phyloP scores from a whole-genome alignment of 176 grass and related monocot species.

The Paspalum notatum region DNA sequence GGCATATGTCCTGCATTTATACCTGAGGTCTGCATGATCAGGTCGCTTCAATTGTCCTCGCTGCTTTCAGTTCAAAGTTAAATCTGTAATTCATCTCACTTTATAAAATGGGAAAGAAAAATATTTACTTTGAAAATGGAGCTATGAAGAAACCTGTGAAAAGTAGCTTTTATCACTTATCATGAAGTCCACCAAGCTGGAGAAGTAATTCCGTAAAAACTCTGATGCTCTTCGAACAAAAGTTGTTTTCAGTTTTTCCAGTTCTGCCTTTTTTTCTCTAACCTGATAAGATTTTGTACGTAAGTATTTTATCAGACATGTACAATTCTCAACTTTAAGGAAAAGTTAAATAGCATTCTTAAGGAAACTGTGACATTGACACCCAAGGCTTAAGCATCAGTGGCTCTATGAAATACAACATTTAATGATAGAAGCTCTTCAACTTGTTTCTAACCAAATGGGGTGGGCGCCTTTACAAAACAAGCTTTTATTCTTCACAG shows the following conservation, averaged over 20 bases:
- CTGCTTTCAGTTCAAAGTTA: slow-evolving; percentile 61
- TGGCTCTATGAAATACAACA: slow-evolving; percentile 5
- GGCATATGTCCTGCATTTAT: slow-evolving; percentile 98
- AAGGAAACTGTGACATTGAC: neutral
- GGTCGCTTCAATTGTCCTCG: slow-evolving; percentile 93
- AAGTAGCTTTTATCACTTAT: slow-evolving; percentile 99
- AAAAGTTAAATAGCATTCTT: slow-evolving; percentile 19
- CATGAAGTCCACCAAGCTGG: slow-evolving; percentile 98
- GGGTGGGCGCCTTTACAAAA: slow-evolving; percentile 9
- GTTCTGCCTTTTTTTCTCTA: slow-evolving; percentile 74
- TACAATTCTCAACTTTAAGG: slow-evolving; percentile 15
- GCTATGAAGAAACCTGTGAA: slow-evolving; percentile 71
- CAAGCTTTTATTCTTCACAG: slow-evolving; percentile 6
- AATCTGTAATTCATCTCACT: slow-evolving; percentile 40
- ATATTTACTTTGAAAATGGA: slow-evolving; percentile 9
- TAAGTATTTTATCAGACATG: slow-evolving; percentile 19
- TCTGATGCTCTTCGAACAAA: slow-evolving; percentile 90
- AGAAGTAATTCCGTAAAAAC: slow-evolving; percentile 94
- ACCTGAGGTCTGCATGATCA: slow-evolving; percentile 98
- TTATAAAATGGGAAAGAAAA: slow-evolving; percentile 31
- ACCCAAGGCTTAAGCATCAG: neutral
- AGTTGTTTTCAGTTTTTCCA: slow-evolving; percentile 85
- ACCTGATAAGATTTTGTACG: slow-evolving; percentile 49
- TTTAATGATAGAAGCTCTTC: neutral
- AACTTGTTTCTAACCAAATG: neutral